These are phyloP conservation scores for Erodium moschatum DNA, from an alignment of 441 rosid genomes.

Conservation along the genomic window DNA sequence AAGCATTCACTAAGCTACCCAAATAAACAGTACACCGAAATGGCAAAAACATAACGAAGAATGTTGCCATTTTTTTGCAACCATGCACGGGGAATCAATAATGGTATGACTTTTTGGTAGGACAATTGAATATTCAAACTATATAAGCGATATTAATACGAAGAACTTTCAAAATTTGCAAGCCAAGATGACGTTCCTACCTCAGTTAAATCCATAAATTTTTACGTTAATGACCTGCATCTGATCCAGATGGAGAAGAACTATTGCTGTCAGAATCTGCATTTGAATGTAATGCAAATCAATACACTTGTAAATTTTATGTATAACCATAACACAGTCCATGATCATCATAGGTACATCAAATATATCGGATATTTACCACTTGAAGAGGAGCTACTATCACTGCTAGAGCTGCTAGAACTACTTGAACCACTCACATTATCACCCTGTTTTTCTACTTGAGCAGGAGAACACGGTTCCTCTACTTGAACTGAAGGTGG, in stretches of 20 bases:
- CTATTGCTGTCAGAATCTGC: slow-evolving; percentile 92
- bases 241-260: slow-evolving; percentile 89
- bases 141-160: neutral
- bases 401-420: slow-evolving; percentile 92
- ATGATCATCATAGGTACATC: neutral
- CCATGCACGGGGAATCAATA: neutral
- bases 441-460: slow-evolving; percentile 50
- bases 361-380: slow-evolving; percentile 30
- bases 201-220: slow-evolving; percentile 30
- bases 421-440: slow-evolving; percentile 78
- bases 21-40: neutral
- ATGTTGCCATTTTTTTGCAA: neutral
- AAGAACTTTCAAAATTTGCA: neutral
- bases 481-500: slow-evolving; percentile 17
- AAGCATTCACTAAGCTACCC: neutral
- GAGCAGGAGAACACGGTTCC: slow-evolving; percentile 30
- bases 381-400: slow-evolving; percentile 85
- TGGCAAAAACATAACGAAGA: neutral
- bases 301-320: neutral
- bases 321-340: neutral
- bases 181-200: slow-evolving; percentile 20
- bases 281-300: neutral
- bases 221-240: slow-evolving; percentile 44
- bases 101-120: neutral
- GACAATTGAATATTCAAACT: neutral